Base-by-base conservation (phyloP, 2,329 filamentous ascomycete species). In the Fusarium redolens region DNA sequence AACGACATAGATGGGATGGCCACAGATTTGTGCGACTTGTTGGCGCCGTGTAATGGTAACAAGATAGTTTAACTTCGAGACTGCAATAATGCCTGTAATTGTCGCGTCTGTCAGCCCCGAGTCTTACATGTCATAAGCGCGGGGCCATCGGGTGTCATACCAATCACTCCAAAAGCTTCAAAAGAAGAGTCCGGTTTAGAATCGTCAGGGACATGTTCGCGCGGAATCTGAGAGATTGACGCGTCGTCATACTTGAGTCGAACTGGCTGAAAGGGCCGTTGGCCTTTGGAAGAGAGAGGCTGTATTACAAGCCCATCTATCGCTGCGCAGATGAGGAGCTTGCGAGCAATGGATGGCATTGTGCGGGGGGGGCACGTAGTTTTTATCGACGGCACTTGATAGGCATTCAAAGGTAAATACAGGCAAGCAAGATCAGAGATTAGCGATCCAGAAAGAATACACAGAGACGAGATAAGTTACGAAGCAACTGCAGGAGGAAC, bases 21-120 rank as follows among this genome's bases (percentile, higher is more conserved):
- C 94, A 72, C 92, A 91, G 55, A 98, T 91, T 72, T 95, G 92
- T 6, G 96, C 96, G 55, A 98, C 95, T 81, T 97, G 93, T 78
- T 97, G 90, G 51, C 96, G 93, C 65, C 91, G 90, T 28, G 92
- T 95, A 77, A 99, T 97, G 15, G 94, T 92, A 65, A 99, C 89
- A 11, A 99, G 88, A 82, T 96, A 98, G 72, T 91, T 93, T 33
- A 92, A 89, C 41, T 91, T 92, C 28, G 95, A 93, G 67, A 98
- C 89, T 40, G 91, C 94, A 48, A 99, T 88, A 3, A 99, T 85
- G 28, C 96, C 96, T 98, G 51, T 28, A 37, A 28, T 28, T 59
- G 66, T 25, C 37, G 18, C 61, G 57, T 41, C 61, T 58, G 65
- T 59, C 31, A 73, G 60, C 50, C 28, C 54, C 15, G 33, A 31